Evolutionary conservation across 305 asterid genomes (phyloP).

Genomic region (Plantago rigida): DNA sequence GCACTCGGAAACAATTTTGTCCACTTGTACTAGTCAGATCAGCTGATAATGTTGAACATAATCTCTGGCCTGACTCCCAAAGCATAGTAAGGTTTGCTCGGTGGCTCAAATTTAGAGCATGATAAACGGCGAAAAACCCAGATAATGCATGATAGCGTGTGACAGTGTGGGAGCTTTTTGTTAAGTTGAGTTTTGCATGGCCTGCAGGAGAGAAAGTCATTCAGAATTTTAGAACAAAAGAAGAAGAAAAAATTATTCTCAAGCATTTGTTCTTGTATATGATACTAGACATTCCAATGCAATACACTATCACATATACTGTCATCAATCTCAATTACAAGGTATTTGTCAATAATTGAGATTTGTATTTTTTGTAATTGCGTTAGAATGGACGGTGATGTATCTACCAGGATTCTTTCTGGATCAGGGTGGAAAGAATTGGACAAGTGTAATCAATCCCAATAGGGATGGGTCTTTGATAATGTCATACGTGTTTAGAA

Average conservation of each 20-base stretch:
- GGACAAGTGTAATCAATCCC: neutral
- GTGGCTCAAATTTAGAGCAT: constrained; percentile 45
- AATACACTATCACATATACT: no score
- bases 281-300: neutral
- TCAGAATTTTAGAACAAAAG: constrained; percentile 4
- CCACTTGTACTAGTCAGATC: constrained; percentile 30
- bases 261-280: neutral
- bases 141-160: constrained; percentile 61
- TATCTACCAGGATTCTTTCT: no score
- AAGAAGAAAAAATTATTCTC: neutral
- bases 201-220: constrained; percentile 38
- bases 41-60: constrained; percentile 41
- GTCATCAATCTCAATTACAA: no score
- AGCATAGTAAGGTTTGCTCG: constrained; percentile 41
- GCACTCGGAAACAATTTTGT: constrained; percentile 50
- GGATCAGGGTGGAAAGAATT: neutral
- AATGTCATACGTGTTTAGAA: neutral
- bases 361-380: no score
- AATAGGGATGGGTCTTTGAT: neutral
- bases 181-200: constrained; percentile 34
- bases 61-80: constrained; percentile 45
- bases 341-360: no score
- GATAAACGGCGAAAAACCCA: constrained; percentile 57
- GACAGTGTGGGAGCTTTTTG: constrained; percentile 30
- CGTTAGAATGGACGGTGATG: no score